phyloP scores from a whole-genome alignment of 257 asterid species.

The Solanum virginianum region DNA sequence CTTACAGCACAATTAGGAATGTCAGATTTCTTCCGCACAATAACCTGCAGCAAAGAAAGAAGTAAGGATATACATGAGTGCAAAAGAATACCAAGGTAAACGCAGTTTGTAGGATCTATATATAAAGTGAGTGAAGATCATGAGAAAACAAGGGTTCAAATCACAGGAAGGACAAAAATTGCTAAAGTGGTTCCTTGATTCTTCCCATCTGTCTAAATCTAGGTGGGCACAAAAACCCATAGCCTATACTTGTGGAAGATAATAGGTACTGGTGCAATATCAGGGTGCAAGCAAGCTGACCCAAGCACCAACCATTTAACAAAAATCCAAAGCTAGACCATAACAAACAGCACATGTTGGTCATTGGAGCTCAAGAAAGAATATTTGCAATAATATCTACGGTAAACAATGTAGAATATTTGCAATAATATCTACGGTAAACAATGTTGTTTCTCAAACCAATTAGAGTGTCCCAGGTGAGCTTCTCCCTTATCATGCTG shows the following conservation, averaged over 20 bases:
- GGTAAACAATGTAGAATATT: too few species aligned
- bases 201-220: not conserved
- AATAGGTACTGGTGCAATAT: not conserved
- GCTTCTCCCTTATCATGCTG: too few species aligned
- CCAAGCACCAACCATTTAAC: not conserved
- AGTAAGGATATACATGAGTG: not conserved
- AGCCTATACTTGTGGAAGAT: not conserved
- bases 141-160: not conserved
- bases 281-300: not conserved
- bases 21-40: constrained; percentile 27
- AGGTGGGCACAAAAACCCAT: not conserved
- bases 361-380: not conserved
- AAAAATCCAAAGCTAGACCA: not conserved
- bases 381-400: not conserved
- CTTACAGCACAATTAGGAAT: constrained; percentile 83
- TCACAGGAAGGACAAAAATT: not conserved
- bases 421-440: not conserved
- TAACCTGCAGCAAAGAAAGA: not conserved
- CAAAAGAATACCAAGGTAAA: not conserved
- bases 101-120: not conserved
- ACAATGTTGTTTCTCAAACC: too few species aligned
- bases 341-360: not conserved
- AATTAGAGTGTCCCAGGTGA: too few species aligned
- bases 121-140: not conserved
- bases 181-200: not conserved